Conservation (phyloP, 306 rosid genomes). For the Herpetospermum pedunculosum region DNA sequence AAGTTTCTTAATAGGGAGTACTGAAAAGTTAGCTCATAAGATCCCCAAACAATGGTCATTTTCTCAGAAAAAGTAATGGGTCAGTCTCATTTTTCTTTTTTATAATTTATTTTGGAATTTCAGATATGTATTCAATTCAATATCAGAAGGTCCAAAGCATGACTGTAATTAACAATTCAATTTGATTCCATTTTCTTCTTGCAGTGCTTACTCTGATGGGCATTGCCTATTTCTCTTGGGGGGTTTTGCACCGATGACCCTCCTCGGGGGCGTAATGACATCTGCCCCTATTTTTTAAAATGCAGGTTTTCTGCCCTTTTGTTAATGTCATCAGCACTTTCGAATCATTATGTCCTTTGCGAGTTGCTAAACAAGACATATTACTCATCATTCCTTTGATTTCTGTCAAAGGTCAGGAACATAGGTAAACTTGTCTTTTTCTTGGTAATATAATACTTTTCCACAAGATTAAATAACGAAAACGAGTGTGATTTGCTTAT, state of each 20-base stretch:
- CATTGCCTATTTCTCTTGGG: not conserved
- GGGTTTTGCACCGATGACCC: too few species aligned
- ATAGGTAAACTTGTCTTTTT: not conserved
- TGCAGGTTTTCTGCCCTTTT: too few species aligned
- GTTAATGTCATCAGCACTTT: too few species aligned
- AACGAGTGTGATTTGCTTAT: not conserved
- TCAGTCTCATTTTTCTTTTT: not conserved
- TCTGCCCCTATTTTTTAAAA: too few species aligned
- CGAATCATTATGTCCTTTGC: too few species aligned
- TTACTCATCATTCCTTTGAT: not conserved
- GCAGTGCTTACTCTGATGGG: not conserved
- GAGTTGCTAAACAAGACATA: not conserved
- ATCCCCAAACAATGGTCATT: not conserved
- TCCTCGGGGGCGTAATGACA: too few species aligned
- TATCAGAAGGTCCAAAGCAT: not conserved
- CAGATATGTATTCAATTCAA: not conserved
- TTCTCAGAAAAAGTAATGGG: not conserved
- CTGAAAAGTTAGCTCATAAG: not conserved
- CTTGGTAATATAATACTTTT: not conserved
- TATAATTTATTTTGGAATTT: not conserved
- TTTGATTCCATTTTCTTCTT: not conserved
- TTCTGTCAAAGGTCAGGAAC: not conserved
- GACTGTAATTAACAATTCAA: not conserved
- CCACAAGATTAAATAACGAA: not conserved
- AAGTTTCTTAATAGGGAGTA: not conserved